Evolutionary conservation across 2,329 filamentous ascomycete genomes (phyloP), one percentile per base, ranked within the genome.

Genomic region (Cladosporium sphaerospermum): DNA sequence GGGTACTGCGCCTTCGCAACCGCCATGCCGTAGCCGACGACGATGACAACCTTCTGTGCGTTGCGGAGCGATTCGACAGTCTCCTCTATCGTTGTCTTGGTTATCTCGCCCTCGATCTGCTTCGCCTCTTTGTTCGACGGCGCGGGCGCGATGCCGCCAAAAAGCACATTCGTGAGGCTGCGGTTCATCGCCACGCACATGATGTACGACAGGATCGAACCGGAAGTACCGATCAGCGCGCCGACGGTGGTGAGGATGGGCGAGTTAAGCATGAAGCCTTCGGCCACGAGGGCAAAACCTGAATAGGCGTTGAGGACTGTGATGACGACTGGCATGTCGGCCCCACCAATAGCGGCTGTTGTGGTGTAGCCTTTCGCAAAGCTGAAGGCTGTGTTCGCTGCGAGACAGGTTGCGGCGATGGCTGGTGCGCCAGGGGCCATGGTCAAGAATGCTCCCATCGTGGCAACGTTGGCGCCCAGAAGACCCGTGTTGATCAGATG

Each of bases 1-100:
- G 89, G 88, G 65, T 95, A 95, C 70, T 96, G 90, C 3, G 90
- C 89, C 70, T 95, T 95, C 8, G 90, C 89, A 1, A 96, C 89
- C 0, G 90, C 90, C 90, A 96, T 96, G 49, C 90, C 90, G 62
- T 95, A 96, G 1, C 90, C 90, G 4, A 95, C 89, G 1, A 92
- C 84, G 51, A 96, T 90, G 62, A 95, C 93, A 53, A 95, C 88
- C 44, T 79, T 90, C 64, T 95, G 88, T 0, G 89, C 85, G 56
- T 85, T 86, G 13, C 83, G 73, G 2, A 95, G 76, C 0, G 83
- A 78, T 28, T 95, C 88, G 1, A 87, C 86, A 0, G 88, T 85
- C 44, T 95, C 89, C 14, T 95, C 89, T 1, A 92, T 78, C 3
- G 79, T 86, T 0, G 86, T 91, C 65, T 88, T 84, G 0, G 84